Evolutionary conservation across 371 early-diverging fungal genomes (phyloP), one percentile per base, ranked within the genome.

Genomic region (Conidiobolus incongruus): DNA sequence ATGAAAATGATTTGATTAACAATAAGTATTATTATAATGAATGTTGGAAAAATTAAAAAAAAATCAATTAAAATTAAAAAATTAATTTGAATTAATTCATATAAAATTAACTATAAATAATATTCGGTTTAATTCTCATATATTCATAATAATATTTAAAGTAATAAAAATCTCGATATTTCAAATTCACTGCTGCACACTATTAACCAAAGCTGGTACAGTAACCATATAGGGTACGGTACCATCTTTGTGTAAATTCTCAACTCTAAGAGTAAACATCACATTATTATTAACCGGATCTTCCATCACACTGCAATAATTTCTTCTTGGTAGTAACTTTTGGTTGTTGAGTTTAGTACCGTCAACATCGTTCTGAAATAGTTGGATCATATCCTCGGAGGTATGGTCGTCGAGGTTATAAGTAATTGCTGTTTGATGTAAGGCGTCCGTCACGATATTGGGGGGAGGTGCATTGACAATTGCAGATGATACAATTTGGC

Each of bases 401-500:
- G 66, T 63, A 41, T 58, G 50, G 38, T 58, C 53, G 13, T 61
- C 54, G 15, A 61, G 28, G 15, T 47, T 42, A 38, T 58, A 53
- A 10, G 49, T 48, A 40, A 48, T 51, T 21, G 55, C 50, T 40
- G 50, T 52, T 50, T 46, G 47, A 40, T 61, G 62, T 21, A 61
- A 34, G 44, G 52, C 28, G n/a, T 37, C 40, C 38, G 58, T 53
- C 5, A 61, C 62, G 0, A 50, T 54, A 19, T 52, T 56, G 13
- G 62, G 58, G 33, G 62, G 55, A 10, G 59, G 60, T 19, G 47
- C 52, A 38, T 82, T 80, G 39, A 77, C 75, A 42, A 82, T 79
- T 7, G 78, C 82, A 21, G 78, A 77, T 2, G 78, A 77, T 30
- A 78, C 61, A 23, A 82, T 64, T 49, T 82, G 80, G 30, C 67